Evolutionary conservation across 306 rosid species (phyloP), one percentile per base, ranked within the genome.

Genomic region (Acacia acuminata): DNA sequence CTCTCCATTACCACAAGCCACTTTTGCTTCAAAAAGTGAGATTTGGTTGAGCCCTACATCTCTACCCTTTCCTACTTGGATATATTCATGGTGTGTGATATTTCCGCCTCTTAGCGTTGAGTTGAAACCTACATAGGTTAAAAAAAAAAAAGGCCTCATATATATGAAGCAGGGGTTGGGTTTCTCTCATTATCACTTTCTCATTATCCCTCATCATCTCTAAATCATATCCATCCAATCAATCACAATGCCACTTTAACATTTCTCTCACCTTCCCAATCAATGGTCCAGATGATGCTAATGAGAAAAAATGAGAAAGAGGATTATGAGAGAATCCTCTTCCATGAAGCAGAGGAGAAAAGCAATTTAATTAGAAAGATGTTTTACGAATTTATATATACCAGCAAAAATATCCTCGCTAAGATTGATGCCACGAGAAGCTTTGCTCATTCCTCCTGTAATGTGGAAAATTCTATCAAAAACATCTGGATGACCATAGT

Each of bases 361-460:
- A 38, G 51, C 58, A 76, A 43, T 70, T 27, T 60, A 36, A 36
- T 36, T 47, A 30, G 47, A 60, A 40, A 44, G 34, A 78, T 75
- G 76, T 51, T 56, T 68, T 68, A 74, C 68, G 75, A 85, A 78
- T 69, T 61, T 93, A 48, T 48, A 48, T 48, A 14, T 48, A 94
- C 99, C 99, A 19, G 99, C 96, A 92, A 96, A 96, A 77, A 96
- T 96, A 77, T 96, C 99, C 88, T 96, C 99, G 71, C 99, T 96
- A 51, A 96, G 92, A 84, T 96, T 92, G 94, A 96, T 89, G 84
- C 93, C 98, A 83, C 91, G 84, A 68, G 99, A 96, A 88, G 99
- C 99, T 90, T 96, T 96, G 89, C 99, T 96, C 80, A 96, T 85
- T 76, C 99, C 99, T 83, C 99, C 99, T 42, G 99, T 96, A 69